These are phyloP conservation scores for Peronospora belbahrii DNA, from an alignment of 352 stramenopile genomes.

Conservation along the genomic window DNA sequence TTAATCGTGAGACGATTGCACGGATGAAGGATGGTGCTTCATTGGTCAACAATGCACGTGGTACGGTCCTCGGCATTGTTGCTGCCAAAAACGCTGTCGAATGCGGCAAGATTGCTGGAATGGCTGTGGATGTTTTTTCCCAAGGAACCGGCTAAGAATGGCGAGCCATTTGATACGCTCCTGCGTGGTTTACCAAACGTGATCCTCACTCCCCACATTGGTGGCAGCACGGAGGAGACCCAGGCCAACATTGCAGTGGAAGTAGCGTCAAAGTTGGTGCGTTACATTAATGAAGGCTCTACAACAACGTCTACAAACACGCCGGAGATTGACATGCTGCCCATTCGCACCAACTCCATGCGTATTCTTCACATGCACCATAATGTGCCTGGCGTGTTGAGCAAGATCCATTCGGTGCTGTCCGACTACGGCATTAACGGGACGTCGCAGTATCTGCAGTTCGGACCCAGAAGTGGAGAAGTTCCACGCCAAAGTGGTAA, in stretches of 20 bases:
- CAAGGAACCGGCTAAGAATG: slow-evolving; percentile 82
- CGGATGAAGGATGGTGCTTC: slow-evolving; percentile 90
- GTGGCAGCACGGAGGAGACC: slow-evolving; percentile 92
- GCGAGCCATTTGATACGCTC: slow-evolving; percentile 71
- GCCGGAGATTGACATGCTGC: slow-evolving; percentile 72
- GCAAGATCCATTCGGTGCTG: slow-evolving; percentile 81
- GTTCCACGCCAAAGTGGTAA: slow-evolving; percentile 76
- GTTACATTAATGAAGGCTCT: slow-evolving; percentile 76
- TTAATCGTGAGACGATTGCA: slow-evolving; percentile 82
- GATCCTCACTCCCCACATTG: slow-evolving; percentile 93
- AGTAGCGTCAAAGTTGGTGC: slow-evolving; percentile 72
- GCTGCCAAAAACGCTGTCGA: slow-evolving; percentile 87
- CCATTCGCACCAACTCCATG: slow-evolving; percentile 68
- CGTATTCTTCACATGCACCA: slow-evolving; percentile 84
- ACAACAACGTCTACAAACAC: slow-evolving; percentile 76
- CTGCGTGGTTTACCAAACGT: slow-evolving; percentile 90
- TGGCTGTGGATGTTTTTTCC: slow-evolving; percentile 88
- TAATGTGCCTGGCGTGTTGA: slow-evolving; percentile 77
- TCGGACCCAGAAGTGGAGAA: slow-evolving; percentile 73
- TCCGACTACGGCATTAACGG: slow-evolving; percentile 82
- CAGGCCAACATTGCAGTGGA: slow-evolving; percentile 89
- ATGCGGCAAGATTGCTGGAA: slow-evolving; percentile 71
- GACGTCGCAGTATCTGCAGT: slow-evolving; percentile 81
- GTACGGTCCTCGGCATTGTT: slow-evolving; percentile 91
- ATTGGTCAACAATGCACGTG: slow-evolving; percentile 93